Conservation (phyloP, 805 yeast genomes). For the Yamadazyma phyllophila region DNA sequence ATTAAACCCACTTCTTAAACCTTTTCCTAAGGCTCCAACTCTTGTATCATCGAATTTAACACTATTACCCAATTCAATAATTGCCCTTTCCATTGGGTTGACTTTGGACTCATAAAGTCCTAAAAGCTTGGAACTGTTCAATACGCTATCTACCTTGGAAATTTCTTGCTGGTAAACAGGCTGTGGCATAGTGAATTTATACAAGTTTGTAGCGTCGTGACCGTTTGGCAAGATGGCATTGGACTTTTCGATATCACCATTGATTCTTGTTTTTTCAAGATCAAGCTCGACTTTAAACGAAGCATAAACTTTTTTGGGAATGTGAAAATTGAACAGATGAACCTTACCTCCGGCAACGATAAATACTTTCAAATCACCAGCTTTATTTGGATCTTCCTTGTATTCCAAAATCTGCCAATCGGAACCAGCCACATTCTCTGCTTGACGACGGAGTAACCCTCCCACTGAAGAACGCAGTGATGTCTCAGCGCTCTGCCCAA, state of each 20-base stretch:
- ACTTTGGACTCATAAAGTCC: conserved; percentile 80
- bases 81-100: conserved; percentile 64
- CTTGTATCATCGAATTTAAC: conserved; percentile 66
- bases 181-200: conserved; percentile 70
- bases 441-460: conserved; percentile 69
- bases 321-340: conserved; percentile 68
- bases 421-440: conserved; percentile 71
- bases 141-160: conserved; percentile 55
- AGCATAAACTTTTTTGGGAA: conserved; percentile 74
- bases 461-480: conserved; percentile 62
- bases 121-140: conserved; percentile 58
- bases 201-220: conserved; percentile 50
- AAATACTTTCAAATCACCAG: conserved; percentile 78
- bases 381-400: conserved; percentile 47
- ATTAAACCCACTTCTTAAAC: conserved; percentile 82
- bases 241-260: conserved; percentile 57
- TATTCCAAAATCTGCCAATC: conserved; percentile 87
- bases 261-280: conserved; percentile 39
- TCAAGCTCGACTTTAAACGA: conserved; percentile 52
- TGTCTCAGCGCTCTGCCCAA: conserved; percentile 62
- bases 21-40: conserved; percentile 83
- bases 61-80: conserved; percentile 73
- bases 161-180: conserved; percentile 53
- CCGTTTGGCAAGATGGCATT: conserved; percentile 72
- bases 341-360: conserved; percentile 68